Base-by-base conservation (phyloP, 2,329 filamentous ascomycete species). In the Pezicula neosporulosa region DNA sequence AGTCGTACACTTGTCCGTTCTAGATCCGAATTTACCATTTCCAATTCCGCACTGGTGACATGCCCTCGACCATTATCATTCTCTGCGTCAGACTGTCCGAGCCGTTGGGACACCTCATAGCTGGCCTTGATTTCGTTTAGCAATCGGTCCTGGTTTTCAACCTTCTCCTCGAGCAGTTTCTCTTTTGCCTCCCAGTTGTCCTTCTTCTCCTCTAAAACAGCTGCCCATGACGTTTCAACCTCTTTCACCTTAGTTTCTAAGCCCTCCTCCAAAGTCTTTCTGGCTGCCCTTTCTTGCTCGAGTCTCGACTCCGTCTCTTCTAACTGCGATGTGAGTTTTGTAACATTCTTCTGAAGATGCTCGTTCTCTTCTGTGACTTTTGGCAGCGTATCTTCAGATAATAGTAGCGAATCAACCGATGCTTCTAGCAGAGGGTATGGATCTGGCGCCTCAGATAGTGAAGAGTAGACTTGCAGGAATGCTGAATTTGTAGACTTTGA, bases 101-200 rank as follows among this genome's bases (percentile, higher is more conserved):
- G 76, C 47, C 94, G 82, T 68, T 97, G 92, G 43, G 90, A 94
- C 49, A 99, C 94, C 70, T 99, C 94, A 66, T 97, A 97, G 72
- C 86, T 97, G 24, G 94, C 94, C 72, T 97, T 97, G 66, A 97
- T 84, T 69, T 99, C 95, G 65, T 89, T 96, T 60, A 99, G 72
- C 37, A 99, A 72, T 6, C 91, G 85, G 45, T 99, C 94, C 66
- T 99, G 93, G 61, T 87, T 95, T 68, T 97, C 93, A 3, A 96
- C 78, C 72, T 97, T 97, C 62, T 97, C 93, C 64, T 96, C 91
- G 53, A 97, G 72, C 27, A 82, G 85, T 72, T 89, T 89, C 73
- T 99, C 94, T 67, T 96, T 97, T 8, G 93, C 86, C 49, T 88
- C 85, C 94, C 94, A 99, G 66, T 99, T 99, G 68, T 93, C 90